Evolutionary conservation across 768 basidiomycete species (phyloP).

Genomic region (Boletales sp.): DNA sequence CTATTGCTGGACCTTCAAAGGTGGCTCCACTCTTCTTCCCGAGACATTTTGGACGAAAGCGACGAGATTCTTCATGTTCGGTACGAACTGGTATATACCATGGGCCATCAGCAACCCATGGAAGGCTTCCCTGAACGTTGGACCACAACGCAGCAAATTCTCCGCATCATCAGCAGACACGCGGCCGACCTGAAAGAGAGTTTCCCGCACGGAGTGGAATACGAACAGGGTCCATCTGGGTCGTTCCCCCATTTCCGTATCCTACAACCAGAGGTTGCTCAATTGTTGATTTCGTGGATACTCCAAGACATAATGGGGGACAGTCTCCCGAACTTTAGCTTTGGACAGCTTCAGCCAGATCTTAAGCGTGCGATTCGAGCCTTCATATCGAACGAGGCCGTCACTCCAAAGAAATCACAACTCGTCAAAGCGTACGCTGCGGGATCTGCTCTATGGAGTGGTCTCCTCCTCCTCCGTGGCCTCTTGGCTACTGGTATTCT

Average conservation of each 20-base stretch:
- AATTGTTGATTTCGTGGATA: constrained; percentile 5
- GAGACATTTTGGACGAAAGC: constrained; percentile 22
- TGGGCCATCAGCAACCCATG: constrained; percentile 35
- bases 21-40: constrained; percentile 18
- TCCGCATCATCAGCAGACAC: constrained; percentile 25
- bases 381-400: constrained; percentile 6
- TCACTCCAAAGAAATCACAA: background rate
- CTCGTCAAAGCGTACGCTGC: background rate
- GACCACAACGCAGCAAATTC: constrained; percentile 37
- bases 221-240: constrained; percentile 1
- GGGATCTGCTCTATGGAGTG: constrained; percentile 5
- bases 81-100: constrained; percentile 48
- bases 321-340: constrained; percentile 3
- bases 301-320: constrained; percentile 11
- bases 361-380: background rate
- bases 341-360: background rate
- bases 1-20: constrained; percentile 17
- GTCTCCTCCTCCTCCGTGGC: constrained; percentile 23
- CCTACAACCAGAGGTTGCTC: constrained; percentile 7
- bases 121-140: constrained; percentile 44
- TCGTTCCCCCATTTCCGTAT: constrained; percentile 13
- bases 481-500: constrained; percentile 23
- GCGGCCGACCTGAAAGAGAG: background rate
- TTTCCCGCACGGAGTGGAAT: constrained; percentile 10
- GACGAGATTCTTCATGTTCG: constrained; percentile 41